Conservation (phyloP, 1,139 yeast genomes). For the Arxiozyma telluris region DNA sequence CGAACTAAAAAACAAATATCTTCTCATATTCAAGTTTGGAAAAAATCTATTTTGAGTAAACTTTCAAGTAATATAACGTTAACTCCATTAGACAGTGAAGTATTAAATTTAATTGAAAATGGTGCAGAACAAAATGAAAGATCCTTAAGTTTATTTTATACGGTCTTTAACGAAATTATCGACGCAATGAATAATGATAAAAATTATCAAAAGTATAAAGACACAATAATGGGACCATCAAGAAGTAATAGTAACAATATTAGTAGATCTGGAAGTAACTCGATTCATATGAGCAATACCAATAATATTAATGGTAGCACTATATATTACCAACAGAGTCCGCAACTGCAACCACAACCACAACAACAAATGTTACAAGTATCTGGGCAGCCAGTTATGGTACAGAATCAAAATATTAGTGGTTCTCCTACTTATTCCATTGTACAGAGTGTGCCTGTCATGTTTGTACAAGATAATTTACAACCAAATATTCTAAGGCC, state of each 20-base stretch:
- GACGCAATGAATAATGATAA: slow-evolving; percentile 6
- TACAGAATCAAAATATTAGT: not conserved
- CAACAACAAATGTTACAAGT: slow-evolving; percentile 1
- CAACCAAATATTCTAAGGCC: slow-evolving; percentile 1
- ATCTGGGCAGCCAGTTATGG: not conserved
- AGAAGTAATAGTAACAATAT: not conserved
- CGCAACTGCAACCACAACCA: slow-evolving; percentile 2
- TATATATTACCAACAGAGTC: not conserved
- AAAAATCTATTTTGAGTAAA: slow-evolving; percentile 28
- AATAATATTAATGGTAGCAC: not conserved
- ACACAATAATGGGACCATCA: not conserved
- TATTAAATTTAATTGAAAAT: slow-evolving; percentile 25
- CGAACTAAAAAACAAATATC: slow-evolving; percentile 90
- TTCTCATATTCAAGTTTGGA: slow-evolving; percentile 80
- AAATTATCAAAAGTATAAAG: not conserved
- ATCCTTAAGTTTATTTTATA: slow-evolving; percentile 19
- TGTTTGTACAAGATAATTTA: not conserved
- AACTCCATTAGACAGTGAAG: slow-evolving; percentile 24
- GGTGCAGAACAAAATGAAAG: slow-evolving; percentile 28
- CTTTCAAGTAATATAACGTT: slow-evolving; percentile 18
- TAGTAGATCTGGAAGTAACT: not conserved
- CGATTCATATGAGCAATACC: not conserved
- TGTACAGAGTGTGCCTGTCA: not conserved
- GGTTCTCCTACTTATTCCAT: not conserved
- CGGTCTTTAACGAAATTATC: slow-evolving; percentile 25